Conservation (phyloP, 2,329 filamentous ascomycete species). For the Colletotrichum truncatum region DNA sequence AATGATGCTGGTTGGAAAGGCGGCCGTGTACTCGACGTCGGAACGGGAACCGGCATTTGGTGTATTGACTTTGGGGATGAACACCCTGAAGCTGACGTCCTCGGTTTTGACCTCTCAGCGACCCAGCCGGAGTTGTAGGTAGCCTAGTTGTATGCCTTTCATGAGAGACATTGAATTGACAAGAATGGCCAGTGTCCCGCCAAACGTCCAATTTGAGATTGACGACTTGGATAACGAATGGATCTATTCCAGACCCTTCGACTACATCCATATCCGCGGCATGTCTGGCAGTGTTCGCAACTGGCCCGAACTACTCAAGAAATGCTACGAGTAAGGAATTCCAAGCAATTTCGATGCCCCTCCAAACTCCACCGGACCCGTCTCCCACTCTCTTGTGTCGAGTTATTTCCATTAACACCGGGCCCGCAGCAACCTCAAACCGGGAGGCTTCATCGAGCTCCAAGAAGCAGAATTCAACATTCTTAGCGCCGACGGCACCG, state of each 20-base stretch:
- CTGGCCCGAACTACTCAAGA: constrained; percentile 3
- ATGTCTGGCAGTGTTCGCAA: constrained; percentile 39
- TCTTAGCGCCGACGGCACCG: constrained; percentile 51
- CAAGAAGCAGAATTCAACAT: constrained; percentile 51
- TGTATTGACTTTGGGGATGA: constrained; percentile 43
- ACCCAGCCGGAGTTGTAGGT: constrained; percentile 49
- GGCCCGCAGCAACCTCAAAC: constrained; percentile 45
- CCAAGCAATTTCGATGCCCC: too few species aligned
- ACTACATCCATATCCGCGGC: constrained; percentile 44
- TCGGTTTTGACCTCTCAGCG: constrained; percentile 51
- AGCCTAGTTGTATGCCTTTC: not conserved
- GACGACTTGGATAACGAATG: constrained; percentile 46
- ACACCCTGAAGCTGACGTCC: constrained; percentile 42
- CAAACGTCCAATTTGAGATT: constrained; percentile 54
- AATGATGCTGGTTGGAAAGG: constrained; percentile 12
- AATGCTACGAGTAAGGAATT: constrained; percentile 5
- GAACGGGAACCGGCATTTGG: constrained; percentile 45
- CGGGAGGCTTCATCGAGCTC: constrained; percentile 54
- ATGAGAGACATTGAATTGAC: not conserved
- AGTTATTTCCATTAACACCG: too few species aligned
- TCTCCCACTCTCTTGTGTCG: too few species aligned
- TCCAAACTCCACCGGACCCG: not conserved
- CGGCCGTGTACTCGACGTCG: constrained; percentile 40
- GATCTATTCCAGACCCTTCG: constrained; percentile 41
- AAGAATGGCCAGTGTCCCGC: constrained; percentile 43